phyloP scores from a whole-genome alignment of 768 basidiomycete genomes.

The Chalciporus sphaerocephalus region DNA sequence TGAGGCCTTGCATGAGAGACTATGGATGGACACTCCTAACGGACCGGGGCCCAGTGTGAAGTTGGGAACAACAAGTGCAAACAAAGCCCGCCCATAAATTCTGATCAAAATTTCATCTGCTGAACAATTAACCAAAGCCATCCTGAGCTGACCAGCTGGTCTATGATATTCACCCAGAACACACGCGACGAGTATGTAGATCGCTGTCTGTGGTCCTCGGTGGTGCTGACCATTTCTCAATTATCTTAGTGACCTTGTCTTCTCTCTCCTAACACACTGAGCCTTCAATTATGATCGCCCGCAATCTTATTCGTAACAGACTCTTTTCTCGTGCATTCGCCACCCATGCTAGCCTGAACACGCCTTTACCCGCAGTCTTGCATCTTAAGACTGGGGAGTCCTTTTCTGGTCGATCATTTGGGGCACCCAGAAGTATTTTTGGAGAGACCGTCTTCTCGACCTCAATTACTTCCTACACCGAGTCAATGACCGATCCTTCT shows the following conservation, averaged over 20 bases:
- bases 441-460: constrained; percentile 99
- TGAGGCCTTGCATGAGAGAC: too few relatives aligned
- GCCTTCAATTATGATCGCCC: constrained; percentile 50
- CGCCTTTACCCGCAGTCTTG: constrained; percentile 68
- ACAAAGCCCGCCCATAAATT: constrained; percentile 12
- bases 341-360: constrained; percentile 52
- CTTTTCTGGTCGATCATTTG: constrained; percentile 87
- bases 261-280: constrained; percentile 54
- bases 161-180: constrained; percentile 81
- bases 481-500: constrained; percentile 99
- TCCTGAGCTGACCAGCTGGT: constrained; percentile 33
- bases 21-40: too few relatives aligned
- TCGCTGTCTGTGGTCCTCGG: not conserved
- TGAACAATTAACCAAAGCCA: not conserved
- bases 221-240: constrained; percentile 39
- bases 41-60: not conserved
- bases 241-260: constrained; percentile 89
- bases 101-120: not conserved
- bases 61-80: constrained; percentile 17
- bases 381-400: constrained; percentile 94
- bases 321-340: constrained; percentile 58
- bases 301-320: constrained; percentile 47
- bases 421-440: constrained; percentile 78
- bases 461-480: constrained; percentile 98
- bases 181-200: constrained; percentile 80